Evolutionary conservation across 495 filamentous ascomycete species (phyloP).

Genomic region (Thermochaetoides thermophila): DNA sequence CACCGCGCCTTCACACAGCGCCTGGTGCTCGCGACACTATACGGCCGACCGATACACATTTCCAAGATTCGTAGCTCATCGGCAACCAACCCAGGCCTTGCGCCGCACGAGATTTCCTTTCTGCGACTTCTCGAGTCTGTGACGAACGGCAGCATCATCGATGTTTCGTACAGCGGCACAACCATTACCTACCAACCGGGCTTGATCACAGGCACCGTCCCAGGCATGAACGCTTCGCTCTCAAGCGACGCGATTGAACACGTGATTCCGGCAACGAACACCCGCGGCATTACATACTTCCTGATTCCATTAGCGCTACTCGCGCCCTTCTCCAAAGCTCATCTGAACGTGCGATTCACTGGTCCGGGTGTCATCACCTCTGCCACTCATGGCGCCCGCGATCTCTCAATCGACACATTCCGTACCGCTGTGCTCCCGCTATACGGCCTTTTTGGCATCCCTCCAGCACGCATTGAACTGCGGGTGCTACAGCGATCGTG

Average conservation of each 20-base stretch:
- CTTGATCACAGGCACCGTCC: constrained; percentile 66
- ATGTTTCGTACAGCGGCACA: constrained; percentile 91
- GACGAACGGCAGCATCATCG: constrained; percentile 88
- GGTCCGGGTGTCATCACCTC: constrained; percentile 91
- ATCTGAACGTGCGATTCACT: constrained; percentile 74
- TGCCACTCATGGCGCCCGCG: constrained; percentile 53
- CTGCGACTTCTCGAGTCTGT: constrained; percentile 85
- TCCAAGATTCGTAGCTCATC: constrained; percentile 83
- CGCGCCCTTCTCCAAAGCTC: constrained; percentile 81
- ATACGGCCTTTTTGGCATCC: constrained; percentile 78
- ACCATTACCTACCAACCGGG: constrained; percentile 83
- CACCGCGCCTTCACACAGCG: constrained; percentile 73
- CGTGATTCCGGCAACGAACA: constrained; percentile 57
- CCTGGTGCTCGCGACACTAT: constrained; percentile 80
- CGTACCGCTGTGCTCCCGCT: constrained; percentile 84
- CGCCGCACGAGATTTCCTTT: constrained; percentile 86
- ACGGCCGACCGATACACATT: constrained; percentile 76
- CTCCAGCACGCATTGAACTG: constrained; percentile 67
- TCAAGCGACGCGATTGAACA: constrained; percentile 61
- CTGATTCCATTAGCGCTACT: constrained; percentile 77
- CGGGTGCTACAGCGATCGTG: constrained; percentile 69
- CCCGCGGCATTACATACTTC: constrained; percentile 80
- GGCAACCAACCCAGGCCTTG: constrained; percentile 70
- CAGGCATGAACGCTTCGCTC: constrained; percentile 44
- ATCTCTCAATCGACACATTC: constrained; percentile 82